These are phyloP conservation scores for Leccinum imitatum DNA, from an alignment of 768 basidiomycete genomes.

Conservation along the genomic window DNA sequence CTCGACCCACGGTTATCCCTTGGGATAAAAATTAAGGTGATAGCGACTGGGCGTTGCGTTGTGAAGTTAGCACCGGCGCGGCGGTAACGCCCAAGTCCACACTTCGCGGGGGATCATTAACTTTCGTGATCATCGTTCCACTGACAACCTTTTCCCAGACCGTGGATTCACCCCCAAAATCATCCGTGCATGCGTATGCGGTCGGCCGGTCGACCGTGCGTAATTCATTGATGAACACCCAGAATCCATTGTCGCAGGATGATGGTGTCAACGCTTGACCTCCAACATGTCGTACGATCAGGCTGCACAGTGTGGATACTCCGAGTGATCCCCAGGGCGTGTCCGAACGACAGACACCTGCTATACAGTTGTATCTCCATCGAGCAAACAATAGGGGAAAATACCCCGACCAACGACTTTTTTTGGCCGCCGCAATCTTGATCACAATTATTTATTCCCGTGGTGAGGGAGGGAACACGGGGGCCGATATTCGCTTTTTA, in stretches of 20 bases:
- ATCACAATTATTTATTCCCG: neutral
- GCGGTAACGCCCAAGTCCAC: neutral
- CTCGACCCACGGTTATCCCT: neutral
- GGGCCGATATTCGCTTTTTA: neutral
- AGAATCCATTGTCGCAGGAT: neutral
- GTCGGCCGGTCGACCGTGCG: neutral
- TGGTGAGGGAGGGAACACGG: neutral
- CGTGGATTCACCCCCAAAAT: neutral
- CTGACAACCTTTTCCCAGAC: neutral
- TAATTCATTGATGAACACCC: neutral
- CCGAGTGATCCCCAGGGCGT: neutral
- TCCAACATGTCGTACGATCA: neutral
- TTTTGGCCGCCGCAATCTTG: neutral
- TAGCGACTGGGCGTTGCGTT: neutral
- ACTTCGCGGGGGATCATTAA: neutral
- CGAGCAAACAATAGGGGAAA: neutral
- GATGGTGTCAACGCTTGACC: neutral
- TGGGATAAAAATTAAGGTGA: neutral
- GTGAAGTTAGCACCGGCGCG: neutral
- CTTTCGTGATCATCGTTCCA: neutral
- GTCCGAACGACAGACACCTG: neutral
- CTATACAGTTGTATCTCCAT: neutral
- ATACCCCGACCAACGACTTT: neutral
- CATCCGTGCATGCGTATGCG: neutral
- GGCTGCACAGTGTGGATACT: neutral